These are phyloP conservation scores for Aureobasidium mangrovei DNA, from an alignment of 2,329 filamentous ascomycete genomes.

Conservation along the genomic window DNA sequence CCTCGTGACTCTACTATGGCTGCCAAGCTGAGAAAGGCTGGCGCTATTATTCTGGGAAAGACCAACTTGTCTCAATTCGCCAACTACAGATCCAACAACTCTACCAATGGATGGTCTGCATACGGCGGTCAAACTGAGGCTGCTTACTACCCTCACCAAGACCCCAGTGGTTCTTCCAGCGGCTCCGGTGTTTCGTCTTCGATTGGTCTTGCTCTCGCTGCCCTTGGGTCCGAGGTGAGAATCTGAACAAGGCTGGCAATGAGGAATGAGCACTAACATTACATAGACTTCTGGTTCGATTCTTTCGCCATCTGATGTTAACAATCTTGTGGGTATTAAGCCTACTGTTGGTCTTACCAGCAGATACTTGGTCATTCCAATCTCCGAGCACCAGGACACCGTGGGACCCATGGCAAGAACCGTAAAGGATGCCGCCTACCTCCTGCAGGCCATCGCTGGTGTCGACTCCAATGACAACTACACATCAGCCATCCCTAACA, in stretches of 20 bases:
- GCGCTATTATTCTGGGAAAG: constrained; percentile 59
- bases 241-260: too few relatives aligned
- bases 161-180: constrained; percentile 53
- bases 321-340: constrained; percentile 59
- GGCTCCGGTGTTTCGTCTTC: constrained; percentile 54
- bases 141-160: constrained; percentile 53
- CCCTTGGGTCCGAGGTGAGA: constrained; percentile 50
- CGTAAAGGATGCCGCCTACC: constrained; percentile 49
- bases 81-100: constrained; percentile 50
- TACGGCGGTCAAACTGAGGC: constrained; percentile 54
- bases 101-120: constrained; percentile 55
- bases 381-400: constrained; percentile 49
- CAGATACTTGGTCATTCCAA: constrained; percentile 55
- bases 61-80: constrained; percentile 58
- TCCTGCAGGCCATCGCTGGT: constrained; percentile 52
- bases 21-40: constrained; percentile 50
- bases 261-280: neutral
- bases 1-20: constrained; percentile 51
- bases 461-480: constrained; percentile 48
- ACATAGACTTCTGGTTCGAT: constrained; percentile 54
- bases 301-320: constrained; percentile 45
- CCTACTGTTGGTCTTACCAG: constrained; percentile 58
- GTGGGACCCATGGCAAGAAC: constrained; percentile 50
- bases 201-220: constrained; percentile 50
- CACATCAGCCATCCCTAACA: constrained; percentile 49